phyloP scores from a whole-genome alignment of 148 eudicot genomes.

The Camellia japonica region DNA sequence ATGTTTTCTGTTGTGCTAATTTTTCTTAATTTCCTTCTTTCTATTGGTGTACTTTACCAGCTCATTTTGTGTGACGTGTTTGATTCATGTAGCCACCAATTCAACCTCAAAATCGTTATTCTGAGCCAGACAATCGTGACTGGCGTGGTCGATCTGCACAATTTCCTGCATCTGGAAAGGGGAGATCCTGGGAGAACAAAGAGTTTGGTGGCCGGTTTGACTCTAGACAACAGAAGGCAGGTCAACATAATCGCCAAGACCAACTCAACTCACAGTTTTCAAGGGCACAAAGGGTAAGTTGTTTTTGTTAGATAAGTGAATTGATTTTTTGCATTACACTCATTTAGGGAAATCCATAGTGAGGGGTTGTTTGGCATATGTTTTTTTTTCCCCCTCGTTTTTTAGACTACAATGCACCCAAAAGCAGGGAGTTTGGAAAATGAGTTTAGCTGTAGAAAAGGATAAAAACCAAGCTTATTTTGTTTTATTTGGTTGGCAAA shows the following conservation, averaged over 20 bases:
- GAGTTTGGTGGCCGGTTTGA: conserved; percentile 46
- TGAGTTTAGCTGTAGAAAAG: no score
- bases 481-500: no score
- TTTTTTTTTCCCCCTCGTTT: no score
- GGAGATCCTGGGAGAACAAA: conserved; percentile 73
- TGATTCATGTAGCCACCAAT: conserved; percentile 35
- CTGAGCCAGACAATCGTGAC: conserved; percentile 85
- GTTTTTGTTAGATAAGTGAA: neutral
- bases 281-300: conserved; percentile 57
- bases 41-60: no score
- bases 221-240: conserved; percentile 39
- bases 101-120: conserved; percentile 59
- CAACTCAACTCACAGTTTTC: conserved; percentile 53
- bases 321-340: neutral
- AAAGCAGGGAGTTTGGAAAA: no score
- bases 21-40: neutral
- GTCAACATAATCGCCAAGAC: conserved; percentile 44
- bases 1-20: neutral
- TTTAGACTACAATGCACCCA: no score
- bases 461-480: no score
- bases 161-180: conserved; percentile 49
- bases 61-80: neutral
- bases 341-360: neutral
- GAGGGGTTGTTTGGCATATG: neutral
- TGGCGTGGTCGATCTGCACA: conserved; percentile 84